Percentiles rank a stretch among this genome's conserved stretches.
Conservation (phyloP, 2,329 filamentous ascomycete species). For the Fusarium oligoseptatum region DNA sequence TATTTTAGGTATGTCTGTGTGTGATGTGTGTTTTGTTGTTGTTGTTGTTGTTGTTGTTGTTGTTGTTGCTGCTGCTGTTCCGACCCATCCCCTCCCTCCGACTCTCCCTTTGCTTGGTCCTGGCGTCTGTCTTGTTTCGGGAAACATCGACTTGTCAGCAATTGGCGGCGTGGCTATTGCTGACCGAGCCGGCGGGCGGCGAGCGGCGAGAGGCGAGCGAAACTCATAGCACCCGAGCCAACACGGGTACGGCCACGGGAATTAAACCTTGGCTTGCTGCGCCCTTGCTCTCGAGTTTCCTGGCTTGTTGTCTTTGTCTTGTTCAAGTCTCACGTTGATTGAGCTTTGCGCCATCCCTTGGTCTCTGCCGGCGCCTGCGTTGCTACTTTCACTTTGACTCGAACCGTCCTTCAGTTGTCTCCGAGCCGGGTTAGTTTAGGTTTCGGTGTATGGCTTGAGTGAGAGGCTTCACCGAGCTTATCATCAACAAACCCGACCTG, state of each 20-base stretch:
- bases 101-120: neutral
- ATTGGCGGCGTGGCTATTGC: conserved; percentile 25
- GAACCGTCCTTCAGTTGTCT: neutral
- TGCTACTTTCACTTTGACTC: neutral
- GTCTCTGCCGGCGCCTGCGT: neutral
- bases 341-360: neutral
- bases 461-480: neutral
- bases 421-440: neutral
- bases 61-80: neutral
- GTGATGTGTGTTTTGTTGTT: neutral
- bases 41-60: neutral
- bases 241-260: conserved; percentile 11
- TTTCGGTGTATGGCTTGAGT: conserved; percentile 8
- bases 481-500: neutral
- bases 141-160: conserved; percentile 7
- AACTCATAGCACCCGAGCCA: conserved; percentile 18
- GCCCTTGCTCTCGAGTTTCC: conserved; percentile 2
- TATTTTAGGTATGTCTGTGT: conserved; percentile 8
- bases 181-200: conserved; percentile 20
- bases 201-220: conserved; percentile 28
- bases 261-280: conserved; percentile 37
- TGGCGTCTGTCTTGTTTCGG: conserved; percentile 2
- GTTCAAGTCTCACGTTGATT: conserved; percentile 1
- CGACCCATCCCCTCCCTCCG: neutral
- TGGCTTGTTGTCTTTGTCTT: conserved; percentile 4